phyloP scores from a whole-genome alignment of 176 grass and related monocot genomes.

The Lolium multiflorum region DNA sequence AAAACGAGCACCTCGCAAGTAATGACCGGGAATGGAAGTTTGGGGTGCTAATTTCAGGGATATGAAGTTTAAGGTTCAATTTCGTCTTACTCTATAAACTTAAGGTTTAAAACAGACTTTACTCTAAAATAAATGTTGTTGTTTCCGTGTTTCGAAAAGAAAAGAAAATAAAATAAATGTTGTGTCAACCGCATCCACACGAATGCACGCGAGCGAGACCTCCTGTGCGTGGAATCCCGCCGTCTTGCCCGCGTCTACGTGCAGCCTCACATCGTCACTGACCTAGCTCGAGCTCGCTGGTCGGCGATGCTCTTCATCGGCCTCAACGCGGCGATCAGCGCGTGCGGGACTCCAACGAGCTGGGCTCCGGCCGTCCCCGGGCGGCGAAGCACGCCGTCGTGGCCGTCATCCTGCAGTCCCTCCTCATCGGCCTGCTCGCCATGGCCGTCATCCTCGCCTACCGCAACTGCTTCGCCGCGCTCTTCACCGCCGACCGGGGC shows the following conservation, averaged over 20 bases:
- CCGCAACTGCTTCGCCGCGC: conserved; percentile 44
- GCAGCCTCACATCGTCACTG: not conserved
- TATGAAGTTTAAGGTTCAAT: no score
- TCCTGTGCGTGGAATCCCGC: not conserved
- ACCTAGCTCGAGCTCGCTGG: conserved; percentile 69
- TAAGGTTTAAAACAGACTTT: no score
- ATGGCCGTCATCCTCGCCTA: conserved; percentile 57
- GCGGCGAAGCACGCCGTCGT: conserved; percentile 69
- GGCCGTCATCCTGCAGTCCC: conserved; percentile 67
- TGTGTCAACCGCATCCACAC: no score
- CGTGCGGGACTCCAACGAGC: conserved; percentile 84
- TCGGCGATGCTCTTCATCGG: conserved; percentile 90
- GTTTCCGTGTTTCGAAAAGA: no score
- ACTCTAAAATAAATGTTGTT: no score
- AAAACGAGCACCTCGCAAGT: no score
- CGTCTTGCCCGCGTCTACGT: not conserved
- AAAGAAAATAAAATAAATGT: no score
- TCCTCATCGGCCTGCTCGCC: conserved; percentile 56
- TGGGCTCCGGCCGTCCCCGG: conserved; percentile 64
- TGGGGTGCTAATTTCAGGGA: no score
- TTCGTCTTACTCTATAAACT: no score
- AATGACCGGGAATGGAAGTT: no score
- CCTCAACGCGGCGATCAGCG: conserved; percentile 80
- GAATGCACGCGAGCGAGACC: no score
- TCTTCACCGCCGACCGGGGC: conserved; percentile 66